Percentiles rank a stretch among this genome's conserved stretches.
These are phyloP conservation scores for Lasiodiplodia sp. DNA, from an alignment of 2,329 filamentous ascomycete genomes.

Conservation along the genomic window DNA sequence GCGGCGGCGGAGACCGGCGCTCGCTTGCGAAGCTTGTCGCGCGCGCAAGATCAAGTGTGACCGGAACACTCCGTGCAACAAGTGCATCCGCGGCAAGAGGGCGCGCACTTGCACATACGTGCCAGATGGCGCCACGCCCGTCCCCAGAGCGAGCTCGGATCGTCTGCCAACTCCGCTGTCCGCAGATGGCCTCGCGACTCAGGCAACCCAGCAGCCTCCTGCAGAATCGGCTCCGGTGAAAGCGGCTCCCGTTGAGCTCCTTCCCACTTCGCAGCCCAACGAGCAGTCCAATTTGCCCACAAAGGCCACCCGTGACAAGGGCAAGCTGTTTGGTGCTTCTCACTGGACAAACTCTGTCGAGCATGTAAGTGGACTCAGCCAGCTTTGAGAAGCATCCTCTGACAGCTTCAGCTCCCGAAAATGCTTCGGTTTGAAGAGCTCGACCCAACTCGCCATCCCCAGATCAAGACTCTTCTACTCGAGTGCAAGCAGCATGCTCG, in stretches of 20 bases:
- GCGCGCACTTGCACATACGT: constrained; percentile 32
- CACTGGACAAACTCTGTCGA: constrained; percentile 63
- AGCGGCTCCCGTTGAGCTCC: background rate
- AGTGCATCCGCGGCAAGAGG: constrained; percentile 33
- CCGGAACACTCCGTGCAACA: constrained; percentile 37
- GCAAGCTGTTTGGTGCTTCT: constrained; percentile 61
- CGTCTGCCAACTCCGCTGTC: background rate
- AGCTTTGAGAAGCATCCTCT: background rate
- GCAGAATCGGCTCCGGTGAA: background rate
- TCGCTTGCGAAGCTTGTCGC: constrained; percentile 39
- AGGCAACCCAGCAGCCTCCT: background rate
- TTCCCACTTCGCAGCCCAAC: background rate
- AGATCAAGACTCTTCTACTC: background rate
- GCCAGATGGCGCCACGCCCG: background rate
- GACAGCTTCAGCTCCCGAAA: constrained; percentile 26
- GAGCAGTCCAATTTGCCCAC: background rate
- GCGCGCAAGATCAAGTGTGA: constrained; percentile 41
- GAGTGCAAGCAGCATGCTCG: constrained; percentile 31
- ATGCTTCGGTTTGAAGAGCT: constrained; percentile 29
- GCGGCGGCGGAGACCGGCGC: constrained; percentile 36
- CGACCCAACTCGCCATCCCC: background rate
- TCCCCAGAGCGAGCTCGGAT: background rate
- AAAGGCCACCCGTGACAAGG: background rate
- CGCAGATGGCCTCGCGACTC: background rate
- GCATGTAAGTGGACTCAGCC: constrained; percentile 47